phyloP scores from a whole-genome alignment of 805 yeast genomes.

The Grigorovia humatica region DNA sequence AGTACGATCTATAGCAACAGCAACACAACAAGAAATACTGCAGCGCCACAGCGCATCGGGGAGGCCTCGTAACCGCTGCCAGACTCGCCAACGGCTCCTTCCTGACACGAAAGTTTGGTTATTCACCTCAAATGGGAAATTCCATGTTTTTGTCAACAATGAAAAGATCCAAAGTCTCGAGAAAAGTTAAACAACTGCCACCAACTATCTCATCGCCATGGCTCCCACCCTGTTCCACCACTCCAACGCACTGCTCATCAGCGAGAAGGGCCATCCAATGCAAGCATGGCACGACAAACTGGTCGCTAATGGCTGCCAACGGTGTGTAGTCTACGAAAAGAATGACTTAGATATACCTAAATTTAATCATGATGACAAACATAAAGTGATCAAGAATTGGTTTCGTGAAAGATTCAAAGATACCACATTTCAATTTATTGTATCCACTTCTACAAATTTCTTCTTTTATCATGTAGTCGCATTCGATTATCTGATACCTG shows the following conservation, averaged over 20 bases:
- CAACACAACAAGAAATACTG: no score
- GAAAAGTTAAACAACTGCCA: no score
- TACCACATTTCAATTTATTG: constrained; percentile 17
- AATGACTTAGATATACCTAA: neutral
- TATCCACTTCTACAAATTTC: constrained; percentile 15
- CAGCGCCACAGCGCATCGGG: no score
- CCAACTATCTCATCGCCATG: neutral
- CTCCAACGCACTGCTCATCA: constrained; percentile 14
- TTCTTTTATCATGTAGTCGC: constrained; percentile 23
- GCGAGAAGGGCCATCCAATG: constrained; percentile 4
- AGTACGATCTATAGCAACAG: no score
- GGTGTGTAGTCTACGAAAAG: neutral
- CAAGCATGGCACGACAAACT: neutral
- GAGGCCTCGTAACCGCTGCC: no score
- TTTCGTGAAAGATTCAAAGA: constrained; percentile 8
- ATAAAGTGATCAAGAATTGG: constrained; percentile 4
- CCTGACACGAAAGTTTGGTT: no score
- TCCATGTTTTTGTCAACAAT: no score
- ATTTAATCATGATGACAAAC: neutral
- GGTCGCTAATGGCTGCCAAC: neutral
- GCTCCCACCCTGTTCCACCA: constrained; percentile 7
- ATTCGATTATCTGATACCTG: constrained; percentile 24
- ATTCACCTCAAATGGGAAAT: no score
- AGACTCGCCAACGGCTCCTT: no score
- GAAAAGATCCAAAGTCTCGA: no score